Percentiles rank a stretch among this genome's conserved stretches.
These are phyloP conservation scores for Dipodascus geniculatus DNA, from an alignment of 805 yeast species.

Conservation along the genomic window DNA sequence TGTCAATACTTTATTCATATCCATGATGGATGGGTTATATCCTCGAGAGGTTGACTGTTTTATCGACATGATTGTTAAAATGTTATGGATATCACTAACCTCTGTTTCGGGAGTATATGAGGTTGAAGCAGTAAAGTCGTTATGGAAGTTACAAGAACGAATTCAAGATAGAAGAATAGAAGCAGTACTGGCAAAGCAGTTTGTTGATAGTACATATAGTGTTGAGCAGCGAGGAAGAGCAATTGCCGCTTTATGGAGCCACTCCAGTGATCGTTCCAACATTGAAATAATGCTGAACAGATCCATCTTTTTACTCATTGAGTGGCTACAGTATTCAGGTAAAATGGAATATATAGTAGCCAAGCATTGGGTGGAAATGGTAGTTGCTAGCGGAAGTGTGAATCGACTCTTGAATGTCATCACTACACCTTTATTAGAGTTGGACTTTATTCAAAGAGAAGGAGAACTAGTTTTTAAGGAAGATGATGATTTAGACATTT, in stretches of 20 bases:
- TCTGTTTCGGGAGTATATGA: slow-evolving; percentile 45
- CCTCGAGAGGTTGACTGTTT: slow-evolving; percentile 28
- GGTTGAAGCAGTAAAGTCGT: slow-evolving; percentile 54
- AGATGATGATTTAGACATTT: slow-evolving; percentile 50
- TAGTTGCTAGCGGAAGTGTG: slow-evolving; percentile 35
- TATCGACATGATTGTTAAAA: slow-evolving; percentile 31
- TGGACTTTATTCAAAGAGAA: neutral
- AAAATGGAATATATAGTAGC: slow-evolving; percentile 10
- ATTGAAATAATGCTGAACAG: slow-evolving; percentile 38
- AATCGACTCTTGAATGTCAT: slow-evolving; percentile 38
- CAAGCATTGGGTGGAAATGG: slow-evolving; percentile 16
- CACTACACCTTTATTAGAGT: neutral
- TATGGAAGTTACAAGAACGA: slow-evolving; percentile 49
- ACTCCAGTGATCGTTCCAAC: slow-evolving; percentile 40
- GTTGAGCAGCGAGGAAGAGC: slow-evolving; percentile 38
- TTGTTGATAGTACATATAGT: slow-evolving; percentile 29
- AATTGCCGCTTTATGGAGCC: slow-evolving; percentile 63
- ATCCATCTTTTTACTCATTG: slow-evolving; percentile 52
- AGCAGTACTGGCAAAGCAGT: slow-evolving; percentile 53
- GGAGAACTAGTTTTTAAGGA: slow-evolving; percentile 3
- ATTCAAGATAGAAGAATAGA: slow-evolving; percentile 47
- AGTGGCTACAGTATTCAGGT: neutral
- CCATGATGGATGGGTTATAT: slow-evolving; percentile 24
- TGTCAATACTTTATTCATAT: slow-evolving; percentile 30
- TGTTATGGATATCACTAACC: slow-evolving; percentile 45